Percentiles rank a stretch among this genome's conserved stretches.
phyloP scores from a whole-genome alignment of 768 basidiomycete species.

The Multifurca ochricompacta region DNA sequence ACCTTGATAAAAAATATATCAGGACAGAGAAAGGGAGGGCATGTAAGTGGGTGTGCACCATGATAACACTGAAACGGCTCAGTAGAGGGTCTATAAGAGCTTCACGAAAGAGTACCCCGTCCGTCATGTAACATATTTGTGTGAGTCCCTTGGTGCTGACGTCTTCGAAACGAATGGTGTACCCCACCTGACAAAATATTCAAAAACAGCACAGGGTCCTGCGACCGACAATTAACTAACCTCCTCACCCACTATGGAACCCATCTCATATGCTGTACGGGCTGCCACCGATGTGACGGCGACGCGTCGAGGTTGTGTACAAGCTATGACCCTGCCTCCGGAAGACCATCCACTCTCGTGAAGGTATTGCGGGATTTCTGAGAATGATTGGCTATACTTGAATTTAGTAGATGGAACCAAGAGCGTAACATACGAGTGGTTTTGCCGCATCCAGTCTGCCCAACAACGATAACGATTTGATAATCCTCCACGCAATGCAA shows the following conservation, averaged over 20 bases:
- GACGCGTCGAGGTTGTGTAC: conserved; percentile 88
- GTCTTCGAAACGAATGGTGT: conserved; percentile 95
- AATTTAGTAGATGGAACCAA: background rate
- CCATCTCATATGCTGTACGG: conserved; percentile 90
- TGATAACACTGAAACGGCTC: conserved; percentile 89
- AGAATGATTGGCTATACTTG: background rate
- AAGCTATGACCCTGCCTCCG: conserved; percentile 78
- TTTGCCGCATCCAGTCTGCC: conserved; percentile 95
- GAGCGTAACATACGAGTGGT: conserved; percentile 71
- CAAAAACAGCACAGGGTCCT: conserved; percentile 94
- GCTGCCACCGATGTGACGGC: conserved; percentile 92
- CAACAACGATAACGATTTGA: conserved; percentile 82
- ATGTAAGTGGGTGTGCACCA: conserved; percentile 46
- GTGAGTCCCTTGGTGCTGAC: conserved; percentile 79
- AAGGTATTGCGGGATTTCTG: conserved; percentile 94
- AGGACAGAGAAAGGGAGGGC: background rate
- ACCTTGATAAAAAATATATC: conserved; percentile 45
- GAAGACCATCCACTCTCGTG: conserved; percentile 89
- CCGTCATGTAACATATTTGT: conserved; percentile 92
- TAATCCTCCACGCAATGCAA: conserved; percentile 79
- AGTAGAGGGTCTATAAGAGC: conserved; percentile 86
- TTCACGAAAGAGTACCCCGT: conserved; percentile 97
- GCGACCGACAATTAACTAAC: conserved; percentile 53
- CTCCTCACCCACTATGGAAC: conserved; percentile 82
- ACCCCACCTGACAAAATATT: conserved; percentile 77